These are phyloP conservation scores for Ambrosia hybrid DNA, from an alignment of 140 eudicot genomes.

Conservation along the genomic window DNA sequence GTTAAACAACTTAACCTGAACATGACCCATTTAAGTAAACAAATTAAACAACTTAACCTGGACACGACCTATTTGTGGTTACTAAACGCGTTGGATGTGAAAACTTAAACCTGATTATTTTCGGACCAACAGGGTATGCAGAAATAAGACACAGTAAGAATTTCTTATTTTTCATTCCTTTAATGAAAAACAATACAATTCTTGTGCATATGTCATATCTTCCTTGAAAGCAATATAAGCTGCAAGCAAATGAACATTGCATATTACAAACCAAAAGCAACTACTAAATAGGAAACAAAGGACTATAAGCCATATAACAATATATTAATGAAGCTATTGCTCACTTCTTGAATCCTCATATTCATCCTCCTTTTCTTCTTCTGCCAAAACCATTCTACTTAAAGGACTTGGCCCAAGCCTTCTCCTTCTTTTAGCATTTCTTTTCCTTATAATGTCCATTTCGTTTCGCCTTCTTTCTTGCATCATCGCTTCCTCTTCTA, in stretches of 20 bases:
- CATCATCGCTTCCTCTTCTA: constrained; percentile 97
- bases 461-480: constrained; percentile 81
- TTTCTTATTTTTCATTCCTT: background rate
- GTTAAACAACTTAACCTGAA: too few species aligned
- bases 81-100: too few species aligned
- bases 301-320: constrained; percentile 16
- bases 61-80: too few species aligned
- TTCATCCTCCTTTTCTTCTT: constrained; percentile 43
- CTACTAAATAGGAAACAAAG: constrained; percentile 11
- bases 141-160: background rate
- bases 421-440: constrained; percentile 75
- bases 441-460: constrained; percentile 85
- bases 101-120: too few species aligned
- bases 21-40: too few species aligned
- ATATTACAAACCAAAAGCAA: constrained; percentile 30
- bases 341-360: constrained; percentile 14
- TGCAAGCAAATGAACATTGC: constrained; percentile 31
- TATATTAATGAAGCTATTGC: constrained; percentile 4
- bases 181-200: constrained; percentile 5
- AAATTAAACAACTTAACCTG: too few species aligned
- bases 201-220: background rate
- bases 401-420: constrained; percentile 92
- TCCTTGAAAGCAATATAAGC: constrained; percentile 21
- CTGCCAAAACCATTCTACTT: constrained; percentile 81
- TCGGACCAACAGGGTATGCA: too few species aligned